Percentiles rank a stretch among this genome's conserved stretches.
phyloP scores from a whole-genome alignment of 306 rosid species.

The Vicia faba region DNA sequence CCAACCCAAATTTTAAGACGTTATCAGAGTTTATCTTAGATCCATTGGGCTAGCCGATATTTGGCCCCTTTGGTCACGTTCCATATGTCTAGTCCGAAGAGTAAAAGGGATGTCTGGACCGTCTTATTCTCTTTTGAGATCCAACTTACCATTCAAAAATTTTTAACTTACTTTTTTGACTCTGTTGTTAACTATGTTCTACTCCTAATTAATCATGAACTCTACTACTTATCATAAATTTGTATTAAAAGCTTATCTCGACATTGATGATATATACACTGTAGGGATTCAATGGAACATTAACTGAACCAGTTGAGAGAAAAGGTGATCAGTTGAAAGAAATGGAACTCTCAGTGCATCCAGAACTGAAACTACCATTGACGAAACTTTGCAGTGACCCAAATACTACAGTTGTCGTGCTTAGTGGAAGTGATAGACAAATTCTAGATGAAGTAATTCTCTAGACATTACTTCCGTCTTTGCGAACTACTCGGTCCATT shows the following conservation, averaged over 20 bases:
- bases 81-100: too few relatives aligned
- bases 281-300: slow-evolving; percentile 90
- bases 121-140: too few relatives aligned
- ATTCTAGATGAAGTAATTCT: slow-evolving; percentile 72
- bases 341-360: slow-evolving; percentile 87
- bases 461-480: slow-evolving; percentile 30
- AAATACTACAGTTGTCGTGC: slow-evolving; percentile 80
- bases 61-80: too few relatives aligned
- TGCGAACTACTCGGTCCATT: slow-evolving; percentile 8
- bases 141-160: background rate
- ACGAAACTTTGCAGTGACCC: slow-evolving; percentile 67
- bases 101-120: too few relatives aligned
- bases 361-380: slow-evolving; percentile 70
- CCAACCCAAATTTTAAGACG: too few relatives aligned
- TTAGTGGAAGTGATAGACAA: slow-evolving; percentile 80
- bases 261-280: slow-evolving; percentile 39
- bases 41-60: too few relatives aligned
- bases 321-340: slow-evolving; percentile 88
- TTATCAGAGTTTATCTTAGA: too few relatives aligned
- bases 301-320: slow-evolving; percentile 88
- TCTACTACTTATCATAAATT: slow-evolving; percentile 3
- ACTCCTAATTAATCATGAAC: slow-evolving; percentile 20
- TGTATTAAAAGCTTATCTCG: slow-evolving; percentile 25
- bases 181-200: slow-evolving; percentile 12
- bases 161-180: background rate